Percentiles rank a stretch among this genome's conserved stretches.
Evolutionary conservation across 2,329 filamentous ascomycete genomes (phyloP).

Genomic region (Tolypocladium pustulatum): DNA sequence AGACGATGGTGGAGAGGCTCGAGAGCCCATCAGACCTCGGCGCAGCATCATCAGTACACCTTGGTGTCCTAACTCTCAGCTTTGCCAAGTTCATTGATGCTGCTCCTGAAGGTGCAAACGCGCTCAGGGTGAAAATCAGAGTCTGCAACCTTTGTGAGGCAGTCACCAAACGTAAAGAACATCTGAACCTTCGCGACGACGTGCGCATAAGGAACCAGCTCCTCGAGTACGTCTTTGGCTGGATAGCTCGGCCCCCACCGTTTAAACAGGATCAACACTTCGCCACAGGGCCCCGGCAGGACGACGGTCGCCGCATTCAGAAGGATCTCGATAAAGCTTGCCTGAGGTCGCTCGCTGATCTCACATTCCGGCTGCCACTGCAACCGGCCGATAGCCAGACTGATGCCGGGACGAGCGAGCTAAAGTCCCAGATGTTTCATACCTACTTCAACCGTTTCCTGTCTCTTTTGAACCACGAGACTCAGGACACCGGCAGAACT

Average conservation of each 20-base stretch:
- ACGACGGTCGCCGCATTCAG: constrained; percentile 48
- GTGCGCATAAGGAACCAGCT: constrained; percentile 59
- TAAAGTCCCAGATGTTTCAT: constrained; percentile 62
- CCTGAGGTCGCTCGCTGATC: constrained; percentile 51
- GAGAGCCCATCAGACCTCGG: constrained; percentile 53
- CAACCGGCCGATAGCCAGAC: constrained; percentile 55
- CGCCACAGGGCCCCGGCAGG: constrained; percentile 33
- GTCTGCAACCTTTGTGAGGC: constrained; percentile 58
- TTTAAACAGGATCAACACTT: constrained; percentile 30
- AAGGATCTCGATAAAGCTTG: constrained; percentile 57
- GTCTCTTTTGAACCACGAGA: constrained; percentile 51
- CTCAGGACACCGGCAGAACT: constrained; percentile 25
- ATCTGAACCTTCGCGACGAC: constrained; percentile 58
- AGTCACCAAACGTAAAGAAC: constrained; percentile 55
- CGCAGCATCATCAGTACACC: constrained; percentile 51
- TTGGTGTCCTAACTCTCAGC: constrained; percentile 52
- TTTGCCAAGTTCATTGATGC: constrained; percentile 58
- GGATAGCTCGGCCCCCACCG: constrained; percentile 53
- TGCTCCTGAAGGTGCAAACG: constrained; percentile 42
- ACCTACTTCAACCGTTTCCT: constrained; percentile 62
- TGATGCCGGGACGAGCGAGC: constrained; percentile 56
- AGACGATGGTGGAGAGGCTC: constrained; percentile 52
- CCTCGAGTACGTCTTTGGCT: constrained; percentile 56
- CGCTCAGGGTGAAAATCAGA: constrained; percentile 55
- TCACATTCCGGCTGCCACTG: constrained; percentile 56